These are phyloP conservation scores for Eragrostis nindensis DNA, from an alignment of 176 grass and related monocot species.

Conservation along the genomic window DNA sequence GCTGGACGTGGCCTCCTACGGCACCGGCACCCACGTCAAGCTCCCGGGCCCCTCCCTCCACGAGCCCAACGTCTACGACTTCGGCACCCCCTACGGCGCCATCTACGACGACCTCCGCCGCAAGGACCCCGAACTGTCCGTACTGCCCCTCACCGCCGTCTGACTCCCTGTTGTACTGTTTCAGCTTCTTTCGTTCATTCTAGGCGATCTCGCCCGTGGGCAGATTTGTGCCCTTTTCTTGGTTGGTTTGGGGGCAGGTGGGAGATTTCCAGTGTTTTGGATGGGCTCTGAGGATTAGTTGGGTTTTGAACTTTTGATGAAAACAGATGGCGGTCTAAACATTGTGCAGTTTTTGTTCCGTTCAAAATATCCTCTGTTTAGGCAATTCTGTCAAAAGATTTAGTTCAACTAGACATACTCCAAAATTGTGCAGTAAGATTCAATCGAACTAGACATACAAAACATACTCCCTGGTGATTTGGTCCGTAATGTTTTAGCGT, in stretches of 20 bases:
- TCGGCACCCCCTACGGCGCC: conserved; percentile 78
- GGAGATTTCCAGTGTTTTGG: background rate
- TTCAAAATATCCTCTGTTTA: background rate
- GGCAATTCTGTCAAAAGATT: background rate
- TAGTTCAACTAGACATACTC: background rate
- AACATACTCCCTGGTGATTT: background rate
- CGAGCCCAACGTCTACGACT: conserved; percentile 94
- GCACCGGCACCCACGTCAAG: conserved; percentile 87
- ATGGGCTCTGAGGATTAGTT: background rate
- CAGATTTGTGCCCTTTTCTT: background rate
- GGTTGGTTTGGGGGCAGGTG: background rate
- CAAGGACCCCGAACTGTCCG: conserved; percentile 84
- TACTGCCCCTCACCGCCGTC: background rate
- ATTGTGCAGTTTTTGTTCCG: background rate
- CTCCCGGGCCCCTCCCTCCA: conserved; percentile 84
- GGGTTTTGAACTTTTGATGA: background rate
- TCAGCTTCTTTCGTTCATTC: background rate
- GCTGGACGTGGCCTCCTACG: conserved; percentile 86
- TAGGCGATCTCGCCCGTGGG: background rate
- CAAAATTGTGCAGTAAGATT: background rate
- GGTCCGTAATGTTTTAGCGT: background rate
- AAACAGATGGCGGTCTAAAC: background rate
- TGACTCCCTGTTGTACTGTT: background rate
- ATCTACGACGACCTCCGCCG: conserved; percentile 92
- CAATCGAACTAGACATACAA: background rate